These are phyloP conservation scores for Vachellia pachyceras DNA, from an alignment of 306 rosid species.

Conservation along the genomic window DNA sequence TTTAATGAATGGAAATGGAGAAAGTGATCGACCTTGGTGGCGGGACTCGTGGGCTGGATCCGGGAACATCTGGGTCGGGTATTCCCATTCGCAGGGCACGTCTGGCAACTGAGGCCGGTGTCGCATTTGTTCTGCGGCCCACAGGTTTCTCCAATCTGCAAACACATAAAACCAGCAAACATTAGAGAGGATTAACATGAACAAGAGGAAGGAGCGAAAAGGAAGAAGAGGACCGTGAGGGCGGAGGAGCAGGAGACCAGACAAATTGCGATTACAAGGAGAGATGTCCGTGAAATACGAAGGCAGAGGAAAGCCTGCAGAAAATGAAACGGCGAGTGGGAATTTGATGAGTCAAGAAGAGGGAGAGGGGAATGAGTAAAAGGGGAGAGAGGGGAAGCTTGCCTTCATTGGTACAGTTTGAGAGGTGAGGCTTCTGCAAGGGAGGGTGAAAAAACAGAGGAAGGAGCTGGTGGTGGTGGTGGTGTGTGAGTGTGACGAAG, in stretches of 20 bases:
- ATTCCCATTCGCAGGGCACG: conserved; percentile 84
- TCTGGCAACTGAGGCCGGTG: conserved; percentile 66
- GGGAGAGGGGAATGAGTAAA: no score
- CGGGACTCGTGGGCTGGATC: conserved; percentile 63
- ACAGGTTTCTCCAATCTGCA: conserved; percentile 96
- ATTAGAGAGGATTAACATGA: background rate
- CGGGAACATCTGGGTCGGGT: conserved; percentile 89
- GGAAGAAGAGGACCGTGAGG: conserved; percentile 56
- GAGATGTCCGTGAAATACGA: conserved; percentile 38
- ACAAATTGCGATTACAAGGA: conserved; percentile 56
- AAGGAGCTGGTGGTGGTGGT: background rate
- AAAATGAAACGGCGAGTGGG: conserved; percentile 13
- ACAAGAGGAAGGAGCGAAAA: background rate
- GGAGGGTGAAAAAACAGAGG: background rate
- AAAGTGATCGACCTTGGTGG: conserved; percentile 56
- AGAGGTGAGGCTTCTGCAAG: background rate
- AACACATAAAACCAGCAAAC: conserved; percentile 8
- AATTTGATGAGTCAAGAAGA: no score
- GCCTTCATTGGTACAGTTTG: conserved; percentile 44
- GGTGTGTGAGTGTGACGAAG: background rate
- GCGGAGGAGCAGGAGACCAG: conserved; percentile 54
- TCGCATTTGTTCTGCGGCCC: conserved; percentile 66
- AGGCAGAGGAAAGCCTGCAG: conserved; percentile 47
- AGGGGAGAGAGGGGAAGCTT: background rate
- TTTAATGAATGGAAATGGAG: background rate